Evolutionary conservation across 208 protist species (phyloP), one percentile per base, ranked within the genome.

Genomic region (Trypanosoma conorhini): DNA sequence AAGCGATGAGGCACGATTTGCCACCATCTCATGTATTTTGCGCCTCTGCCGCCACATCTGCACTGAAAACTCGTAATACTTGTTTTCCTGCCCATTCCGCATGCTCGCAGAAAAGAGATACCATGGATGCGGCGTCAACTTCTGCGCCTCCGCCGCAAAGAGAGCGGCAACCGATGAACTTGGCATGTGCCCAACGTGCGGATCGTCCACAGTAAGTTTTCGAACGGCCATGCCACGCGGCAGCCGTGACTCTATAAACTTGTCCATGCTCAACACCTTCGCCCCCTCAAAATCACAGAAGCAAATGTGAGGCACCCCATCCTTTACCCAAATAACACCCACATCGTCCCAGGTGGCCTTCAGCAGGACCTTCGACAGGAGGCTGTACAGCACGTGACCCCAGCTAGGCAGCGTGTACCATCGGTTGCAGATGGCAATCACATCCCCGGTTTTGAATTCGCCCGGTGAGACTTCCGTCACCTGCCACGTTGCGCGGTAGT

Each of bases 281-380:
- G 79, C 83, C 19, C 87, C 85, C 24, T 46, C 67, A 60, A 89
- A 91, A 71, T 96, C 91, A 48, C 72, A 83, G 66, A 81, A 93
- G 40, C 89, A 76, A 35, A 96, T 69, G 62, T 90, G 61, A 31
- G 91, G 87, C 42, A 79, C 76, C 3, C 80, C 83, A 26, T 88
- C 81, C 46, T 66, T 72, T 21, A 76, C 71, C 50, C 66, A 79
- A 64, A 96, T 81, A 57, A 96, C 83, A n/a, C 74, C 88, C 17
- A 94, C 85, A 66, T 96, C 91, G 70, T 96, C 91, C 87, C 88
- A 96, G 44, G 75, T 76, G 0, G 86, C 89, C 78, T 94, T 96
- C n/a, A 94, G 66, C 21, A 94, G 75, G 33, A 86, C 82, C 76
- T 96, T 96, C 38, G 82, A 91, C 22, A 91, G 30, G 48, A 90